phyloP scores from a whole-genome alignment of 306 rosid species.

The Phaseolus lunatus region DNA sequence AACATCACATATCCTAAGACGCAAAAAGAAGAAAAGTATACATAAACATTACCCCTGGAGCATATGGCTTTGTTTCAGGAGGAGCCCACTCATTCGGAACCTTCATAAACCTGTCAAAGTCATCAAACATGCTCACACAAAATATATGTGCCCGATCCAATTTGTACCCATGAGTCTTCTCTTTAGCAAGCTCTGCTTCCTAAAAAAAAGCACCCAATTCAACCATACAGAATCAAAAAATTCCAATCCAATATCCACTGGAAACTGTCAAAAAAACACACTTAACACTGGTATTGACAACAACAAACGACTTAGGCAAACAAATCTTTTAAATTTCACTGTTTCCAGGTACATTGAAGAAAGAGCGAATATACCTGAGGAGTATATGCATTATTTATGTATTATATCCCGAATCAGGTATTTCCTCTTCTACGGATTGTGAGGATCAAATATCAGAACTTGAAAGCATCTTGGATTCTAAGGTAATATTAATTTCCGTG shows the following conservation, averaged over 20 bases:
- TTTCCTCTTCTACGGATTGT: conserved; percentile 69
- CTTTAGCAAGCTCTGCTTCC: conserved; percentile 97
- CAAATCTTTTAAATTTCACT: neutral
- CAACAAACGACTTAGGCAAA: neutral
- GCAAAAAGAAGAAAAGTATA: neutral
- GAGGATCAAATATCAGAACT: conserved; percentile 76
- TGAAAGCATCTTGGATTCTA: conserved; percentile 75
- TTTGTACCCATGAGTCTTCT: conserved; percentile 88
- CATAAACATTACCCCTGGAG: conserved; percentile 67
- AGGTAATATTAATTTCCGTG: conserved; percentile 53
- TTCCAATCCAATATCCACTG: neutral
- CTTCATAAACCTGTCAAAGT: conserved; percentile 76
- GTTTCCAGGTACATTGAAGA: neutral
- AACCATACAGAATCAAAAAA: conserved; percentile 3
- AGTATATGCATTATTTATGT: no score
- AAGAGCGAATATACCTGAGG: conserved; percentile 46
- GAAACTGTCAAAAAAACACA: neutral
- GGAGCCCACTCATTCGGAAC: conserved; percentile 94
- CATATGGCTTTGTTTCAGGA: conserved; percentile 71
- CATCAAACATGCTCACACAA: conserved; percentile 81
- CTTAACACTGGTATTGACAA: neutral
- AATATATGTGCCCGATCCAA: conserved; percentile 83
- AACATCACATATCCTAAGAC: neutral
- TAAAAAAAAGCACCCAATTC: conserved; percentile 35
- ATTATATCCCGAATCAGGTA: conserved; percentile 58